Conservation (phyloP, 305 asterid species). For the Solanum chacoense region DNA sequence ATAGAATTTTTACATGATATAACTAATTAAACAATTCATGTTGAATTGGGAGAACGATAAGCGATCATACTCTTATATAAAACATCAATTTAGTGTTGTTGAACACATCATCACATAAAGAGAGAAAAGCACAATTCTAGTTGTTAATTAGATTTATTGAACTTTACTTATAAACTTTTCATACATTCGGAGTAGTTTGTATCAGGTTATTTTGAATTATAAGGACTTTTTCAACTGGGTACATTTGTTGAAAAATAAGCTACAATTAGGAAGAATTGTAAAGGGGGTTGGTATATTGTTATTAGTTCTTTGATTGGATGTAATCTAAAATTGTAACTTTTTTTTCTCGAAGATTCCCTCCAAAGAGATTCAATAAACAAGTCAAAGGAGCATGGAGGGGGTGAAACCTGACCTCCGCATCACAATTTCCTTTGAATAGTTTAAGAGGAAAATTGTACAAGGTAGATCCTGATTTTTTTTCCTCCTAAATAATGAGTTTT, state of each 20-base stretch:
- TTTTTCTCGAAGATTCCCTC: not conserved
- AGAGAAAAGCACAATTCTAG: not conserved
- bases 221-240: not conserved
- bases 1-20: no score
- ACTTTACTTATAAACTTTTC: no score
- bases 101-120: not conserved
- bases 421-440: no score
- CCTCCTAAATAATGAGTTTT: no score
- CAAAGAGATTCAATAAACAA: fast-evolving
- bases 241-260: not conserved
- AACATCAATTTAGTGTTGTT: no score
- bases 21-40: not conserved
- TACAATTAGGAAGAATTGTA: not conserved
- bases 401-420: not conserved
- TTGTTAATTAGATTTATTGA: no score
- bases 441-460: no score
- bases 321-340: no score
- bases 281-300: not conserved
- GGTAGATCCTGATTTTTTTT: no score
- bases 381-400: not conserved
- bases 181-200: not conserved
- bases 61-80: not conserved
- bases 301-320: not conserved
- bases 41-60: no score
- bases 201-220: not conserved